A percentile compares a stretch with the other conserved stretches of the same genome.
Conservation (phyloP, 1,284 basidiomycete species). For the Boletus mariae region DNA sequence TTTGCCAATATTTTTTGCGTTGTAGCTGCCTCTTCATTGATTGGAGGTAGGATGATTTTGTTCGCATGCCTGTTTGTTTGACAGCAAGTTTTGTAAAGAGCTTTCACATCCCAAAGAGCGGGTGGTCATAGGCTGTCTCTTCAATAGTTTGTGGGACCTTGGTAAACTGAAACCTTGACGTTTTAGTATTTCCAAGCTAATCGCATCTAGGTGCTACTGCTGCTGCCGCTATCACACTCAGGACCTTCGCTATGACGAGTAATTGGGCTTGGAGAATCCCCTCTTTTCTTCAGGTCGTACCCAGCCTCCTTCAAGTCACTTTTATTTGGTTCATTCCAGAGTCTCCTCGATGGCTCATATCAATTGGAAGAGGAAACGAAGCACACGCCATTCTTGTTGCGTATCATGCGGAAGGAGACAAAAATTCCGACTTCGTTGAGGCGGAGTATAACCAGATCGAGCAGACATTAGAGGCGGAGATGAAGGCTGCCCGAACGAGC, state of each 20-base stretch:
- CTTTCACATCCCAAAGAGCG: slow-evolving; percentile 24
- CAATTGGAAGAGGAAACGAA: not conserved
- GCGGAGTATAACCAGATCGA: slow-evolving; percentile 7
- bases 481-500: not conserved
- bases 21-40: slow-evolving; percentile 11
- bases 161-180: slow-evolving; percentile 4
- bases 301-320: slow-evolving; percentile 1
- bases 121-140: slow-evolving; percentile 11
- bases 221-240: slow-evolving; percentile 37
- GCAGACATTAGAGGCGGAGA: slow-evolving; percentile 28
- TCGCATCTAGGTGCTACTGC: not conserved
- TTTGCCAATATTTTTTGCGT: slow-evolving; percentile 3
- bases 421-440: slow-evolving; percentile 1
- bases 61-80: not conserved
- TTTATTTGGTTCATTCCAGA: slow-evolving; percentile 6
- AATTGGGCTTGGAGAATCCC: slow-evolving; percentile 40
- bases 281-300: slow-evolving; percentile 2
- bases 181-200: not conserved
- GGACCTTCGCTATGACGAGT: slow-evolving; percentile 45
- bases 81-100: slow-evolving; percentile 1
- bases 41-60: slow-evolving; percentile 4
- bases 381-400: not conserved
- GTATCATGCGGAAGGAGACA: slow-evolving; percentile 4
- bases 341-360: slow-evolving; percentile 5
- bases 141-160: slow-evolving; percentile 4